Percentiles rank a stretch among this genome's conserved stretches.
phyloP scores from a whole-genome alignment of 768 basidiomycete species.

The Macrolepiota fuliginosa region DNA sequence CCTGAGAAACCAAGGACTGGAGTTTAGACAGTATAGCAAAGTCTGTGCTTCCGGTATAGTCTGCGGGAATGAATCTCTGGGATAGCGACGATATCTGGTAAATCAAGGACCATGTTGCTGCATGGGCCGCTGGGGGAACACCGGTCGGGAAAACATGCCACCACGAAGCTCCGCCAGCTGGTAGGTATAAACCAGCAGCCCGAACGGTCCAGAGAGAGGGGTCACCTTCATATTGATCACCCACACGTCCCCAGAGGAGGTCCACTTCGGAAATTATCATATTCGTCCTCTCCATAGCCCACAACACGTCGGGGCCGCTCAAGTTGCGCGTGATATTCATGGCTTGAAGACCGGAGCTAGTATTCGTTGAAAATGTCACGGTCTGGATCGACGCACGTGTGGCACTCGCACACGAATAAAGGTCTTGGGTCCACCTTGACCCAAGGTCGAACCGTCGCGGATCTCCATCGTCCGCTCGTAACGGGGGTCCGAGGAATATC shows the following conservation, averaged over 20 bases:
- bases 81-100: background rate
- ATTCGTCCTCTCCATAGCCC: conserved; percentile 1
- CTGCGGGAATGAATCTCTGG: background rate
- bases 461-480: conserved; percentile 20
- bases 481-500: conserved; percentile 16
- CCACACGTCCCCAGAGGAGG: background rate
- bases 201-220: background rate
- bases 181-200: background rate
- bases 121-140: background rate
- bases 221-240: background rate
- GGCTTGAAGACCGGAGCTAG: background rate
- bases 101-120: background rate
- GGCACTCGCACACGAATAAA: conserved; percentile 19
- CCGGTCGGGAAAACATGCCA: background rate
- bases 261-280: background rate
- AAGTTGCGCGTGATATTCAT: background rate
- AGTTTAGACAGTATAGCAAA: conserved; percentile 2
- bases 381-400: conserved; percentile 12
- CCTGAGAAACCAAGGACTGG: background rate
- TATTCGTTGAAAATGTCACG: background rate
- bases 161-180: background rate
- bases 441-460: conserved; percentile 2
- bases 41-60: background rate
- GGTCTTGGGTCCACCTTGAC: conserved; percentile 19
- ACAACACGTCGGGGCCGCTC: background rate